Evolutionary conservation across 345 rosid species (phyloP).

Genomic region (rapeseed (Brassica napus)): DNA sequence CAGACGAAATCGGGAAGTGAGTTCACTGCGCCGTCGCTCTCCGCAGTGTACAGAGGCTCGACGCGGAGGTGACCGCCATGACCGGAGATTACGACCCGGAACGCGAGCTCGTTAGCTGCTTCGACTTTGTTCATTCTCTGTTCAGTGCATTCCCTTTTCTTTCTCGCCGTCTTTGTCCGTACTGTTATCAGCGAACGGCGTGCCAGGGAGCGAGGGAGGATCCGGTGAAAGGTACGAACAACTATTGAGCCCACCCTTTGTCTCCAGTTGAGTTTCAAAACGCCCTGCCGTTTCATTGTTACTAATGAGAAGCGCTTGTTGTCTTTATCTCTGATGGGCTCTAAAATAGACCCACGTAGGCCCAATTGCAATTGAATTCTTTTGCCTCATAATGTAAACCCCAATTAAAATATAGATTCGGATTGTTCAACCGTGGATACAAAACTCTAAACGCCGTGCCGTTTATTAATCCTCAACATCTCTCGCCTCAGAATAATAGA

Average conservation of each 20-base stretch:
- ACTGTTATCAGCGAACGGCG: constrained; percentile 17
- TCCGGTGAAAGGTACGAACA: constrained; percentile 10
- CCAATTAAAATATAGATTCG: no score
- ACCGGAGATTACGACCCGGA: constrained; percentile 91
- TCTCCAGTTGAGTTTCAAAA: constrained; percentile 3
- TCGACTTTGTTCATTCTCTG: constrained; percentile 61
- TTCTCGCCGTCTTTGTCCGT: background rate
- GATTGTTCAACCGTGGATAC: no score
- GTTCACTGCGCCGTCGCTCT: constrained; percentile 60
- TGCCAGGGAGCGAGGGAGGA: background rate
- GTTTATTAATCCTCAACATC: no score
- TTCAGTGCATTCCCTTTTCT: constrained; percentile 16
- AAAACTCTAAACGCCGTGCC: no score
- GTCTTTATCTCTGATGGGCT: constrained; percentile 12
- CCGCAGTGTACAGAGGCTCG: constrained; percentile 78
- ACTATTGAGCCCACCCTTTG: background rate
- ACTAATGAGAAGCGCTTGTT: background rate
- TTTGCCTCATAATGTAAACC: background rate
- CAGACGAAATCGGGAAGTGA: constrained; percentile 80
- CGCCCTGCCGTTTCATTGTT: constrained; percentile 12
- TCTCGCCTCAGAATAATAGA: no score
- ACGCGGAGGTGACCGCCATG: constrained; percentile 87
- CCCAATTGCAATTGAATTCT: background rate
- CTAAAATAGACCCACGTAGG: background rate
- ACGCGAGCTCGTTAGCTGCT: constrained; percentile 67